Conservation (phyloP, 441 rosid genomes). For the Euphorbia corollata region DNA sequence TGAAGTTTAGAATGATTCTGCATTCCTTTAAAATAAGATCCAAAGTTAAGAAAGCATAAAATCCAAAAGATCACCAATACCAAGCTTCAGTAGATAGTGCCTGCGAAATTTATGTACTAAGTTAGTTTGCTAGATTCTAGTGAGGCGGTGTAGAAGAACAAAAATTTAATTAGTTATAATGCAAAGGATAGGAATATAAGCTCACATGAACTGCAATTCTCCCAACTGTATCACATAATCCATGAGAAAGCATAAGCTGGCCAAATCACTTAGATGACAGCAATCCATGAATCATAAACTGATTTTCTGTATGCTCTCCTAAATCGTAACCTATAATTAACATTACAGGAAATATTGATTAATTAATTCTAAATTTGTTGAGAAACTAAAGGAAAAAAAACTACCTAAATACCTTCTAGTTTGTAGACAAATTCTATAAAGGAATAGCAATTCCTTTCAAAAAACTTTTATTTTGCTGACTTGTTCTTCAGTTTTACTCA, state of each 20-base stretch:
- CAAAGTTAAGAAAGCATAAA: constrained; percentile 63
- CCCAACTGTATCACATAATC: constrained; percentile 2
- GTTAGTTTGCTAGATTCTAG: constrained; percentile 16
- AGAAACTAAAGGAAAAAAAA: neutral
- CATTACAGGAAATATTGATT: neutral
- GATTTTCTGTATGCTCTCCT: neutral
- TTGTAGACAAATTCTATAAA: neutral
- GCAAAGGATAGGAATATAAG: neutral
- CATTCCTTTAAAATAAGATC: no score
- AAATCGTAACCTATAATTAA: neutral
- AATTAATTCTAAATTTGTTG: neutral
- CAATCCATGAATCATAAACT: constrained; percentile 7
- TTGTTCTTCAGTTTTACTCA: no score
- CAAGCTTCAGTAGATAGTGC: constrained; percentile 66
- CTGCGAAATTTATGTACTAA: constrained; percentile 39
- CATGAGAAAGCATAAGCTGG: neutral
- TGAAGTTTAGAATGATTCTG: no score
- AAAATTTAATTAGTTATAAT: constrained; percentile 4
- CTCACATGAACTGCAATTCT: neutral
- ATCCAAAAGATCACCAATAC: constrained; percentile 98
- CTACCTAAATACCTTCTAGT: neutral
- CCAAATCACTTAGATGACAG: neutral
- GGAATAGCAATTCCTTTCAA: neutral
- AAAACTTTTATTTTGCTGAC: neutral
- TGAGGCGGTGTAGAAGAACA: neutral